Conservation (phyloP, 1,284 basidiomycete species). For the Somion occarium region DNA sequence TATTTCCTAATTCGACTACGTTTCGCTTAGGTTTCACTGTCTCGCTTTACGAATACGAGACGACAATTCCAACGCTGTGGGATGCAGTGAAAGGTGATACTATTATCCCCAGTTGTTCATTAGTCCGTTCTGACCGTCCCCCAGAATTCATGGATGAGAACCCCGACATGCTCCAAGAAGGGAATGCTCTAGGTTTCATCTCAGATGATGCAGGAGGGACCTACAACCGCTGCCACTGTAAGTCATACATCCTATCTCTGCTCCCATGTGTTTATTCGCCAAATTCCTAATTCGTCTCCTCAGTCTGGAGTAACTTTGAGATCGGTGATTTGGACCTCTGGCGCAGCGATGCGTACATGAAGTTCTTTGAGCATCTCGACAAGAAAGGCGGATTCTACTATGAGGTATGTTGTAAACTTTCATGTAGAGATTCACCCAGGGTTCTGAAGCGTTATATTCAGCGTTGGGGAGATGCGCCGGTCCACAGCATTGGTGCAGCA, state of each 20-base stretch:
- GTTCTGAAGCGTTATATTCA: too few species aligned
- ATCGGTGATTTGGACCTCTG: constrained; percentile 67
- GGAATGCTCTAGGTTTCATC: constrained; percentile 64
- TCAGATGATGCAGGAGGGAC: constrained; percentile 57
- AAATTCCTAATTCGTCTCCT: background rate
- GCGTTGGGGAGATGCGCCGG: constrained; percentile 73
- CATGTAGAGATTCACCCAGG: background rate
- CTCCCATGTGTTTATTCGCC: background rate
- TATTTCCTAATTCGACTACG: background rate
- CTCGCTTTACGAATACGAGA: constrained; percentile 61
- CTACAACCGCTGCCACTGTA: constrained; percentile 71
- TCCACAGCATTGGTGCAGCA: constrained; percentile 66
- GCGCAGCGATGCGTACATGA: constrained; percentile 58
- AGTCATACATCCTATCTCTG: constrained; percentile 18
- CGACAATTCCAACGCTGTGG: constrained; percentile 69
- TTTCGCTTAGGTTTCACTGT: constrained; percentile 55
- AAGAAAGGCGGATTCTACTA: constrained; percentile 69
- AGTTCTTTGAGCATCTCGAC: constrained; percentile 71
- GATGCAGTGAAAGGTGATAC: constrained; percentile 43
- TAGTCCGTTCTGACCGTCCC: background rate
- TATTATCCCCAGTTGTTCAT: constrained; percentile 3
- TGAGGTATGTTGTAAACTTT: constrained; percentile 35
- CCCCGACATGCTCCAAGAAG: constrained; percentile 50
- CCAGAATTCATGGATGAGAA: constrained; percentile 58
- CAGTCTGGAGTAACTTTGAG: constrained; percentile 72